Evolutionary conservation across 176 grass and related monocot genomes (phyloP), one percentile per base, ranked within the genome.

Genomic region (Leersia perrieri): DNA sequence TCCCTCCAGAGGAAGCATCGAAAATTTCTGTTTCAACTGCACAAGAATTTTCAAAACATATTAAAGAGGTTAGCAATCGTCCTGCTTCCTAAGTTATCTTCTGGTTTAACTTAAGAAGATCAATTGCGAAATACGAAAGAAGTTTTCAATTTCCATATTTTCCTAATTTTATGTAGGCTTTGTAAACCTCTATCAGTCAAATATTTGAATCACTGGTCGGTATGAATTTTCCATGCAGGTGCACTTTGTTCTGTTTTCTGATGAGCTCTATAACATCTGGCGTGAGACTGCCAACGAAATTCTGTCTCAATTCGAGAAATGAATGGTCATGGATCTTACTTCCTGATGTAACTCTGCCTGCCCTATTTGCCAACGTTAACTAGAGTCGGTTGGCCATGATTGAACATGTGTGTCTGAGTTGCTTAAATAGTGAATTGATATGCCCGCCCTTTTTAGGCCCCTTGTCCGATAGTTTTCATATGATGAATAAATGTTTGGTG

Each of bases 241-340:
- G 34, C 92, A 99, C 86, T 99, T 99, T 82, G 90, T 95, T 85
- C 88, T 99, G 34, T 95, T 99, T 57, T 77, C 39, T 31, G 92
- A 95, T 45, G 92, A 95, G 63, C 82, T 88, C 45, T 93, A 85
- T 27, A 30, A 80, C 67, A 18, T 84, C 33, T 93, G 96, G 96
- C 44, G 74, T 25, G 86, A 90, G 92, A 89, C 82, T 87, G 88
- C 92, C 76, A 47, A 83, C 13, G 88, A 91, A 70, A 68, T 94
- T 33, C 85, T 94, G 32, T 30, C 75, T 15, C 55, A 18, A 29
- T 72, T 77, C 78, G 25, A 62, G 41, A 67, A 86, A 80, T 80
- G 45, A 77, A 63, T 68, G 61, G 22, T 62, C 2, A 20, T 44
- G 13, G 16, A n/a, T 3, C 20, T 53, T 53, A n/a, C 27, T 70